Base-by-base conservation (phyloP, 371 early-diverging fungal genomes). In the Rhizopus microsporus region DNA sequence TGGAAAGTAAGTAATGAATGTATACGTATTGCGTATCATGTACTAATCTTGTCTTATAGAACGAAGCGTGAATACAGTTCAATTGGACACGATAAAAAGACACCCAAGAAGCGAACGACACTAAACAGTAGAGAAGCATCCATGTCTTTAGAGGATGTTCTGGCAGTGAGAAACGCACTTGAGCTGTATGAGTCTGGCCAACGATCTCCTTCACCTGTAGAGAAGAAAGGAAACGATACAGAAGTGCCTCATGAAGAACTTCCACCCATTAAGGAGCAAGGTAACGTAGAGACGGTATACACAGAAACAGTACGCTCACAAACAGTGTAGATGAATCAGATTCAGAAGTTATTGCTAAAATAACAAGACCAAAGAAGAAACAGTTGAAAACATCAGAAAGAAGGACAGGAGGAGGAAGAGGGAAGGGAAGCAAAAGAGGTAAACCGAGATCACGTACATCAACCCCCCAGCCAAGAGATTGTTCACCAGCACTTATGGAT, bases 111-210 rank as follows among this genome's bases (percentile, higher is more conserved):
- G 58, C 65, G 80, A 39, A 79, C 72, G 75, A 86, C 83, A 3
- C 67, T 83, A 60, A 82, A 81, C 38, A 83, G 81, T 31, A 71
- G 81, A 47, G 84, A 82, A 55, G 83, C 84, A 8, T 76, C 82
- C 49, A 77, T 80, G 65, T 81, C 80, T 5, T 57, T 83, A 45
- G 83, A 77, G 51, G 80, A 80, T 59, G 75, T 77, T 1, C 59
- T 80, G 56, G 79, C 79, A 30, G 70, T 74, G 6, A 62, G 72
- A 45, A 69, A 51, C 48, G 78, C 71, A 4, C 49, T 77, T 35
- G 78, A 71, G 38, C 3, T 67, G 31, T 67, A 67, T 51, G 59
- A 62, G 33, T 13, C 46, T 3, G 50, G 50, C 3, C 45, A 59
- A 34, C 32, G 42, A 44, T 29, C 46, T 5, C 30, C 46, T 7